phyloP scores from a whole-genome alignment of 2,329 filamentous ascomycete species.

The Xylariaceae sp. region DNA sequence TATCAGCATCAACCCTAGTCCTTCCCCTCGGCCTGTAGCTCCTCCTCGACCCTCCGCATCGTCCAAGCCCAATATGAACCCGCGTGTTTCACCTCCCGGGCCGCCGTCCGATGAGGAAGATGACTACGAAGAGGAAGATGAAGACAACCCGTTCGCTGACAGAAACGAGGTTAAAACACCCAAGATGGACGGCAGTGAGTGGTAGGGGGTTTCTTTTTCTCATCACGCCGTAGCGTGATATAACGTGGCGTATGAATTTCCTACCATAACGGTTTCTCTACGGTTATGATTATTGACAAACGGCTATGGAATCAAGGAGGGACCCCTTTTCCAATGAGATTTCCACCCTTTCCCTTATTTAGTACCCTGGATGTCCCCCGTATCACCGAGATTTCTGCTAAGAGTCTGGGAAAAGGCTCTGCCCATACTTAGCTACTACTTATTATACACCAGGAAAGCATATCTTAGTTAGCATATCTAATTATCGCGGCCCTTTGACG shows the following conservation, averaged over 20 bases:
- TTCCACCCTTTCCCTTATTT: too few relatives aligned
- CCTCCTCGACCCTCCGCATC: constrained; percentile 51
- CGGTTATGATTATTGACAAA: background rate
- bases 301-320: background rate
- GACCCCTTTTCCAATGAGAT: background rate
- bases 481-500: too few relatives aligned
- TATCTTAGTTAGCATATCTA: too few relatives aligned
- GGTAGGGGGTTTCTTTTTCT: constrained; percentile 28
- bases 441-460: too few relatives aligned
- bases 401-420: too few relatives aligned
- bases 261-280: background rate
- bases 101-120: constrained; percentile 59
- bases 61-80: constrained; percentile 55
- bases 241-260: background rate
- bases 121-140: constrained; percentile 69
- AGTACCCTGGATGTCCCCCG: too few relatives aligned
- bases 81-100: constrained; percentile 47
- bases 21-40: constrained; percentile 45
- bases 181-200: constrained; percentile 43
- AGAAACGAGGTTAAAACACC: constrained; percentile 65
- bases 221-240: background rate
- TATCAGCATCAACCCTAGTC: constrained; percentile 44
- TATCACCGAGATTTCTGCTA: too few relatives aligned
- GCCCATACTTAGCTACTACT: too few relatives aligned
- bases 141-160: constrained; percentile 88